Evolutionary conservation across 208 protist genomes (phyloP).

Genomic region (Trypanosoma brucei): DNA sequence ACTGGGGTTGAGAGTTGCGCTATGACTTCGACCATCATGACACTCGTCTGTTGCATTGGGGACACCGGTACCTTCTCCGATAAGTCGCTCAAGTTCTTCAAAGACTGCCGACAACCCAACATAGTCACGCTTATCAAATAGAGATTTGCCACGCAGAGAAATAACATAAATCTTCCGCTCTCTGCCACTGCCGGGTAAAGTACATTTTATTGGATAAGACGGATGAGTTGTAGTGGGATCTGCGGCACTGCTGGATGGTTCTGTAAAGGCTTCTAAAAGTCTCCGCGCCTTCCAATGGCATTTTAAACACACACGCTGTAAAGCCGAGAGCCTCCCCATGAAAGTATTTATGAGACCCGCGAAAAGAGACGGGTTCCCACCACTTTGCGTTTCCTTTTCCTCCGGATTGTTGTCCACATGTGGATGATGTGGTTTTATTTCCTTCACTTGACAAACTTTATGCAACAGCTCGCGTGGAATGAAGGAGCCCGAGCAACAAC

Average conservation of each 20-base stretch:
- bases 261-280: background rate
- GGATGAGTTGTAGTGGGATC: no score
- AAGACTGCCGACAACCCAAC: slow-evolving; percentile 1
- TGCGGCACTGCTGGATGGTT: no score
- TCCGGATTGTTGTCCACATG: background rate
- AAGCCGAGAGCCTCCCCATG: background rate
- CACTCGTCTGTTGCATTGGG: background rate
- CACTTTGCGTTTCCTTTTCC: background rate
- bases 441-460: background rate
- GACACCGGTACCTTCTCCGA: background rate
- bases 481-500: background rate
- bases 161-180: slow-evolving; percentile 18
- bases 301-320: slow-evolving; percentile 8
- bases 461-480: background rate
- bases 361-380: slow-evolving; percentile 1
- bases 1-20: background rate
- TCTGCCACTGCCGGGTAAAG: background rate
- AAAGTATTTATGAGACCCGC: background rate
- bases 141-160: slow-evolving; percentile 3
- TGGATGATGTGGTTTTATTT: no score
- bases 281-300: background rate
- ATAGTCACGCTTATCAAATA: background rate
- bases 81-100: slow-evolving; percentile 7
- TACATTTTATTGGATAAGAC: background rate
- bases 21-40: background rate